Evolutionary conservation across 1,284 basidiomycete species (phyloP), one percentile per base, ranked within the genome.

Genomic region (Entoloma clypeatum): DNA sequence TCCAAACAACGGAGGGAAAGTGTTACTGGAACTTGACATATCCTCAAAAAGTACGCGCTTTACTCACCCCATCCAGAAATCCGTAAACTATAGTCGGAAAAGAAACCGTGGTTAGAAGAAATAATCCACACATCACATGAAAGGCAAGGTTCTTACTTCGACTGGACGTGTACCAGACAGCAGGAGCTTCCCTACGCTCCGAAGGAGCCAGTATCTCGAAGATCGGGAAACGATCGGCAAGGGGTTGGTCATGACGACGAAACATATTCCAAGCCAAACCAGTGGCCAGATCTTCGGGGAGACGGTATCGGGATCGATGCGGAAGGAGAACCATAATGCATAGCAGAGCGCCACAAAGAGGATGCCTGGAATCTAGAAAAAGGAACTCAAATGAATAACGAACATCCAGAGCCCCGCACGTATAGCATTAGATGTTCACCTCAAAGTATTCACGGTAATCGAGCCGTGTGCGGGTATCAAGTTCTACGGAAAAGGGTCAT

Each of bases 391-490:
- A 23, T 32, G 16, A 21, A 29, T 19, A 24, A 16, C 18, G n/a
- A 22, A 3, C n/a, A 25, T 6, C n/a, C 22, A 16, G 26, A 2
- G 25, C n/a, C n/a, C 26, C 16, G 29, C 13, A n/a, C n/a, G n/a
- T n/a, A n/a, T n/a, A n/a, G n/a, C n/a, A n/a, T n/a, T 21, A 9
- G 7, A 7, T 25, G 48, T 66, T 17, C 47, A 84, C 87, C 67
- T 92, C 86, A 44, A 92, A 82, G 57, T 87, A 97, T 60, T 90
- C 79, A 27, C 83, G 77, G 53, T 81, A 76, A 58, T 96, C 90
- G 39, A 95, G 68, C 24, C 75, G 77, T 21, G 83, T 83, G 39
- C 86, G 72, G 8, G 86, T 62, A 51, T 94, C 80, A 39, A 94
- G 62, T 59, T 90, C 91, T 92, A 23, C 4, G n/a, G n/a, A 8